Evolutionary conservation across 805 yeast genomes (phyloP), one percentile per base, ranked within the genome.

Genomic region (Maudiozyma barnettii): DNA sequence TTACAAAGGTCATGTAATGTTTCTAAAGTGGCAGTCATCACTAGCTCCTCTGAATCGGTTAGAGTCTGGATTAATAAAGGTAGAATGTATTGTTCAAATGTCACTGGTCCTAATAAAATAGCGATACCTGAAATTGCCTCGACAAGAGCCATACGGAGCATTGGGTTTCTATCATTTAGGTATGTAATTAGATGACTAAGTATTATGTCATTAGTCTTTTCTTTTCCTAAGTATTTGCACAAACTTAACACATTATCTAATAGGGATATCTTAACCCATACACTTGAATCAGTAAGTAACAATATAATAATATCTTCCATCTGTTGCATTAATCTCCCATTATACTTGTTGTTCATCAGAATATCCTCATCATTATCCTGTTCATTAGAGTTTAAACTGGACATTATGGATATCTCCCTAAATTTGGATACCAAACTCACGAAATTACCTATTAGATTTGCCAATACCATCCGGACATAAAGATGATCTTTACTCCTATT

Each of bases 131-230:
- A 74, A 10, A 90, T 77, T 7, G 88, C 74, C 39, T 79, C 75
- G 35, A 91, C 80, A 55, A 93, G 81, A 4, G 81, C 79, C 26
- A 84, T 67, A 49, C 95, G 71, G 20, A 93, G 68, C 19, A 78
- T 74, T 0, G 82, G 68, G 57, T 81, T 79, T 47, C 79, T 74
- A 59, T 90, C 96, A 63, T 93, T 93, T 52, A 93, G 67, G 58
- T 89, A 93, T 0, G 98, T 90, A 40, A 93, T 90, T 47, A 90
- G 69, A 68, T 93, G 98, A 41, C 96, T 89, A 42, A 93, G 66
- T 20, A 93, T 80, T 38, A 93, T 71, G 60, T 93, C 98, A 58
- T 86, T 90, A 0, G 96, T 84, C 54, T 81, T 85, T 46, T 87
- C 95, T 47, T 82, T 79, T 0, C 96, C 96, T 59, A 93, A 81